Conservation (phyloP, 345 rosid genomes). For the Syzygium jambos region DNA sequence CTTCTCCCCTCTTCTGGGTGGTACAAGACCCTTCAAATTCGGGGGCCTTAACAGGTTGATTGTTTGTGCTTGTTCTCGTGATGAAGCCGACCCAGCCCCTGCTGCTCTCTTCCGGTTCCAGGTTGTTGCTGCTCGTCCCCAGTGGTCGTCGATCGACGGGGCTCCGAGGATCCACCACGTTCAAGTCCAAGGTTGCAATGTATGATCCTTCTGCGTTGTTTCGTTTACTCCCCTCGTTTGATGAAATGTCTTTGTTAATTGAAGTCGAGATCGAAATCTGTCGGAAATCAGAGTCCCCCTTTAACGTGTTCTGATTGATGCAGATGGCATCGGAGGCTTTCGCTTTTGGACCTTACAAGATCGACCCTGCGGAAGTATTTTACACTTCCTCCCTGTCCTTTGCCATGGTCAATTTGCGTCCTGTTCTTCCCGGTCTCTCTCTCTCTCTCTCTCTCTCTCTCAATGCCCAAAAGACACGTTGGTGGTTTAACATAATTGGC, state of each 20-base stretch:
- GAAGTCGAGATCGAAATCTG: not conserved
- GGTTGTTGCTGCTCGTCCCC: not conserved
- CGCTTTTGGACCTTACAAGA: slow-evolving; percentile 63
- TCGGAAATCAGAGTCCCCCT: not conserved
- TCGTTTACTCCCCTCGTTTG: not conserved
- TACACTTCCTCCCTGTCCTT: slow-evolving; percentile 59
- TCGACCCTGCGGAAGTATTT: slow-evolving; percentile 70
- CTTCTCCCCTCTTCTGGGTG: too few relatives aligned
- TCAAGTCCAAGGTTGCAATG: not conserved
- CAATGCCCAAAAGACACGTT: not conserved
- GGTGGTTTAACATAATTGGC: not conserved
- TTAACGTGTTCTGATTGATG: not conserved
- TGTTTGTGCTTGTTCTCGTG: not conserved
- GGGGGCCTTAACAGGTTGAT: too few relatives aligned
- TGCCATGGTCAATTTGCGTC: slow-evolving; percentile 90
- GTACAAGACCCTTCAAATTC: too few relatives aligned
- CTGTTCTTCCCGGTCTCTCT: slow-evolving; percentile 24
- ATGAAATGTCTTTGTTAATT: not conserved
- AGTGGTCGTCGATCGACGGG: not conserved
- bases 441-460: not conserved
- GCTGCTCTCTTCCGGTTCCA: not conserved
- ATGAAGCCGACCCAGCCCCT: not conserved
- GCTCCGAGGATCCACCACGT: not conserved
- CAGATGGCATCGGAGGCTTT: not conserved
- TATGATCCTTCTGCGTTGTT: not conserved